Conservation (phyloP, 495 filamentous ascomycete species). For the Aspergillus avenaceus region DNA sequence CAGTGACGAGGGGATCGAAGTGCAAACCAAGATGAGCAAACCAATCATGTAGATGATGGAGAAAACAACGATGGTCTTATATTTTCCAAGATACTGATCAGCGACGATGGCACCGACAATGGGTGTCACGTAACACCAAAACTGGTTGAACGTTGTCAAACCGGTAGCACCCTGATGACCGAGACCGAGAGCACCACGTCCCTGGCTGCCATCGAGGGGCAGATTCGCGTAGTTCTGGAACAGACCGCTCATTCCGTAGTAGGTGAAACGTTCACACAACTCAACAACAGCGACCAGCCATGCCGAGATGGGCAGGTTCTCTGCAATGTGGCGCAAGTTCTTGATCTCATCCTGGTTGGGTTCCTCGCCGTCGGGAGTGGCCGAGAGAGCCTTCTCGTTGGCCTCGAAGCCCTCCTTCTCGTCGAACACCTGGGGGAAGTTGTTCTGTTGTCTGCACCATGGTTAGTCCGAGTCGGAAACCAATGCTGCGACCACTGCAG, state of each 20-base stretch:
- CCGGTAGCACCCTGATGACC: slow-evolving; percentile 53
- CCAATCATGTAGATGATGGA: slow-evolving; percentile 44
- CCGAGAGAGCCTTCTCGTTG: slow-evolving; percentile 28
- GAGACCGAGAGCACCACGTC: slow-evolving; percentile 54
- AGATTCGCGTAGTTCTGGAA: slow-evolving; percentile 59
- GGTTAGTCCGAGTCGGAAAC: neutral
- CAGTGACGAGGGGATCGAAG: slow-evolving; percentile 43
- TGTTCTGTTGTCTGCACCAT: slow-evolving; percentile 9
- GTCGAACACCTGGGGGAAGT: slow-evolving; percentile 16
- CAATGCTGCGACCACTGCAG: too few relatives aligned
- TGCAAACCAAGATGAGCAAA: slow-evolving; percentile 46
- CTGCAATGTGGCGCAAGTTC: slow-evolving; percentile 49
- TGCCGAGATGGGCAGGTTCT: slow-evolving; percentile 51
- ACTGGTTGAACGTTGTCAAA: slow-evolving; percentile 58
- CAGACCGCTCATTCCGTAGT: slow-evolving; percentile 55
- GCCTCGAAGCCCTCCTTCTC: slow-evolving; percentile 23
- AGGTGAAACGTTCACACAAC: slow-evolving; percentile 64
- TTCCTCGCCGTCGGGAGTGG: slow-evolving; percentile 45
- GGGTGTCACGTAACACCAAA: slow-evolving; percentile 58
- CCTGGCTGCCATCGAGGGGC: slow-evolving; percentile 40
- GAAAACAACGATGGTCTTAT: slow-evolving; percentile 63
- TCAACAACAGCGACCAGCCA: slow-evolving; percentile 62
- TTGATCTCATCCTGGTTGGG: slow-evolving; percentile 52
- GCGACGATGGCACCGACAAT: slow-evolving; percentile 58
- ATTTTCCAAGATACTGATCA: slow-evolving; percentile 64